Conservation (phyloP, 495 filamentous ascomycete species). For the Neurospora africana region DNA sequence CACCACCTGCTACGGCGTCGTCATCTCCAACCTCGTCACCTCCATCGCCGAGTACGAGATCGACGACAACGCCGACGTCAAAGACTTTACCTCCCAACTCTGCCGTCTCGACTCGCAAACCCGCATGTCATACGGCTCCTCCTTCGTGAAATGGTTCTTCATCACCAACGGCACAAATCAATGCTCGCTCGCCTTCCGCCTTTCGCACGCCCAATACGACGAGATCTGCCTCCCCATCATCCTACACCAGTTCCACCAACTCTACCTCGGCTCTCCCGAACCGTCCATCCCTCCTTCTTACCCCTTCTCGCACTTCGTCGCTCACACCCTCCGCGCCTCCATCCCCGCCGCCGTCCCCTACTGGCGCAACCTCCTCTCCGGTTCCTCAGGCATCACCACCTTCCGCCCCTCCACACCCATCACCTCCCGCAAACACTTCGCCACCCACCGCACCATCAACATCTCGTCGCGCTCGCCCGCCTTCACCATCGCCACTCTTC, state of each 20-base stretch:
- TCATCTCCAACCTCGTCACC: constrained; percentile 43
- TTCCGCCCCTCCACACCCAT: constrained; percentile 25
- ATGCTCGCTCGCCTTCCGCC: constrained; percentile 51
- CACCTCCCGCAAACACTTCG: constrained; percentile 20
- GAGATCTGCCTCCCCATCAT: constrained; percentile 57
- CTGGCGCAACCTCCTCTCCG: constrained; percentile 46
- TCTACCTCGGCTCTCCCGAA: constrained; percentile 20
- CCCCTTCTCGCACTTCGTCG: constrained; percentile 50
- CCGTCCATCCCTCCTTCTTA: constrained; percentile 27
- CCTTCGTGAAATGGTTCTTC: constrained; percentile 52
- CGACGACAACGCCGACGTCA: constrained; percentile 41
- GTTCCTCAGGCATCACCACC: constrained; percentile 36
- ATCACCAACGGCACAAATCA: constrained; percentile 35
- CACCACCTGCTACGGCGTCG: constrained; percentile 46
- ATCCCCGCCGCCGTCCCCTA: constrained; percentile 35
- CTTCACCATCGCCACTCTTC: constrained; percentile 46
- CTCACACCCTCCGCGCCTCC: constrained; percentile 27
- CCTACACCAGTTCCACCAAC: constrained; percentile 32
- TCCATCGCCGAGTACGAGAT: constrained; percentile 46
- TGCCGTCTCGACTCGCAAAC: constrained; percentile 41
- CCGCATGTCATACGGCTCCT: constrained; percentile 47
- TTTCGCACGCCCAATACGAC: constrained; percentile 70
- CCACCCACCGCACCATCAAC: constrained; percentile 31
- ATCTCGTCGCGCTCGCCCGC: constrained; percentile 33
- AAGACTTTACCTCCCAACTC: constrained; percentile 39